Evolutionary conservation across 345 rosid genomes (phyloP), one percentile per base, ranked within the genome.

Genomic region (Euclidium syriacum): DNA sequence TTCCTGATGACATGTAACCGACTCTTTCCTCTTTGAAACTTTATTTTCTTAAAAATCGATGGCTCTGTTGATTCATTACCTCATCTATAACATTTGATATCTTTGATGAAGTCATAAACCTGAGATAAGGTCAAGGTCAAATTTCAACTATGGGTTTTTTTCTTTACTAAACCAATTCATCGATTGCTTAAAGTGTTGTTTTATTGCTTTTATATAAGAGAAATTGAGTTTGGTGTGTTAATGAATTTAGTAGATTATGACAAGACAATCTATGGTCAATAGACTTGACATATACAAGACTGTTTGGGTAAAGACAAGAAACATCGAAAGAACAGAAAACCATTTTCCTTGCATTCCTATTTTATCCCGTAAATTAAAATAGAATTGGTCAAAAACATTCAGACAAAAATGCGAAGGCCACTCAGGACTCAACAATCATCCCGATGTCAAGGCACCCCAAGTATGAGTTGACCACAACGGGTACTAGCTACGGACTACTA

Each of bases 51-150:
- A n/a, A n/a, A n/a, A n/a, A n/a, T 53, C 18, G 3, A 16, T 19
- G 32, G 23, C 4, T 51, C 47, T 65, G 29, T 39, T 49, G 34
- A 30, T 47, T 48, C 40, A 41, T 22, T 10, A 10, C 42, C 30
- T 41, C 40, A 26, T 63, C 39, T 18, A 12, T 18, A 30, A 29
- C 11, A 19, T 30, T 14, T 52, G 43, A 30, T 2, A 52, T 22
- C 42, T 60, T 60, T 46, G 53, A 6, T 19, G 65, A 15, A 41
- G 36, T n/a, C 56, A 49, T 25, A 20, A 49, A 33, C 12, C n/a
- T 40, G 22, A 64, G 11, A 24, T 38, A 15, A 33, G 44, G 17
- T 24, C 52, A 33, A 9, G 11, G 41, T 65, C 19, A 65, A 10
- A 4, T 33, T 11, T 39, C 17, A 52, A 51, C 32, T 50, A 38